Base-by-base conservation (phyloP, 805 yeast genomes). In the Tetrapisispora phaffii region DNA sequence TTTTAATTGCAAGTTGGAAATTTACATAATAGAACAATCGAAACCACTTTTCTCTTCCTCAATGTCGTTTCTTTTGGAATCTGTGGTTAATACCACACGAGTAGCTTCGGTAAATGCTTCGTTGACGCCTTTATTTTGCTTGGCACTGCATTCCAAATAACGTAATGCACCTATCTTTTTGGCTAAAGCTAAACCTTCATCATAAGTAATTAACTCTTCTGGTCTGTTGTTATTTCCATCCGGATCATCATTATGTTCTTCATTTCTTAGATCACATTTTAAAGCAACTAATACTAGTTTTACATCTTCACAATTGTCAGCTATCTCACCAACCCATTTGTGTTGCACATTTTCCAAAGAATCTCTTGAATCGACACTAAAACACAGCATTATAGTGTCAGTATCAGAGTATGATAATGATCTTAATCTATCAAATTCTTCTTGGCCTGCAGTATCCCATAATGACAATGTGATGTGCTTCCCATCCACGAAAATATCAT, bases 401-500 rank as follows among this genome's bases (percentile, higher is more conserved):
- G 98, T 93, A 65, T 93, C 97, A 23, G 89, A 81, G 65, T 93
- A 93, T 41, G 95, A 84, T 49, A 90, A 72, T 1, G 97, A 86
- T 63, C 98, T 77, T 63, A 90, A 74, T 51, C 97, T 76, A 65
- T 90, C 98, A 57, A 90, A 90, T 68, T 90, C 98, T 68, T 90
- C 98, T 71, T 90, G 98, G 7, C 98, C 98, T 1, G 98, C 98
- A 6, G 98, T 90, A 63, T 90, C 98, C 98, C 98, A 93, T 45
- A 90, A 71, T 15, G 96, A 88, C 46, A 90, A 70, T 59, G 89
- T 95, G 56, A 90, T 85, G 41, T 93, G 87, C 63, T 86, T 87
- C 43, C 90, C 90, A 63, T 90, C 98, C 45, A 90, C 88, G 67
- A 86, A 90, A 52, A 90, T 93, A 62, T 90, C 97, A 66, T 90